A percentile compares a stretch with the other conserved stretches of the same genome.
These are phyloP conservation scores for Cyclostephanos invisitatus DNA, from an alignment of 108 stramenopile species.

Conservation along the genomic window DNA sequence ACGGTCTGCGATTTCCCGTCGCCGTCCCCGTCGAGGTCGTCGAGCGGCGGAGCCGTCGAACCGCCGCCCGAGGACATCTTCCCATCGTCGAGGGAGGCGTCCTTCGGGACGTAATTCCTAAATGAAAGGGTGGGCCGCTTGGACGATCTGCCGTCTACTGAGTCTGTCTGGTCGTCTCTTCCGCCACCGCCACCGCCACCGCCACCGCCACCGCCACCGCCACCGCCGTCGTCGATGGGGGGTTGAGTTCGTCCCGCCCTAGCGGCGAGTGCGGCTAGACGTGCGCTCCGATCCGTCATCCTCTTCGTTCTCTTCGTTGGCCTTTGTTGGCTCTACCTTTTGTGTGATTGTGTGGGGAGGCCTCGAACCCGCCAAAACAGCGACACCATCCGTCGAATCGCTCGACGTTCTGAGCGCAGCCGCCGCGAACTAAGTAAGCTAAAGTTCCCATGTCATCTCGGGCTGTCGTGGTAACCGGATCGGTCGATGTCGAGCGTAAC, in stretches of 20 bases:
- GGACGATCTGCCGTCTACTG: slow-evolving; percentile 23
- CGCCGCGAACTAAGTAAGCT: too few relatives aligned
- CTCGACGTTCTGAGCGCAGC: too few relatives aligned
- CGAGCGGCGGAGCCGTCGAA: slow-evolving; percentile 3
- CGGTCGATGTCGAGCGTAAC: too few relatives aligned
- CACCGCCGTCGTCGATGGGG: not conserved
- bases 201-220: slow-evolving; percentile 7
- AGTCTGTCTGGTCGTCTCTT: not conserved
- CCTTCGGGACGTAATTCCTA: slow-evolving; percentile 75
- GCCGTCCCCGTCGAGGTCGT: not conserved
- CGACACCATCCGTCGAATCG: too few relatives aligned
- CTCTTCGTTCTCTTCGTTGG: slow-evolving; percentile 6
- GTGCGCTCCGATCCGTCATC: slow-evolving; percentile 72
- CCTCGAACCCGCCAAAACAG: too few relatives aligned
- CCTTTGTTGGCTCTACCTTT: too few relatives aligned
- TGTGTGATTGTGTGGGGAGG: too few relatives aligned
- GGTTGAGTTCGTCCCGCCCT: slow-evolving; percentile 52
- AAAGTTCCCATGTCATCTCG: too few relatives aligned
- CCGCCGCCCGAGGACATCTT: not conserved
- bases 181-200: slow-evolving; percentile 13
- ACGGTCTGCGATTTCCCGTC: not conserved
- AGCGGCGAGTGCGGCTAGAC: slow-evolving; percentile 75
- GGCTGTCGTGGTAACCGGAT: too few relatives aligned
- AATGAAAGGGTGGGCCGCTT: slow-evolving; percentile 46
- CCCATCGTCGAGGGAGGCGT: slow-evolving; percentile 25